A percentile compares a stretch with the other conserved stretches of the same genome.
Evolutionary conservation across 139 green algal genomes (phyloP).

Genomic region (Chlamydomonas urium): DNA sequence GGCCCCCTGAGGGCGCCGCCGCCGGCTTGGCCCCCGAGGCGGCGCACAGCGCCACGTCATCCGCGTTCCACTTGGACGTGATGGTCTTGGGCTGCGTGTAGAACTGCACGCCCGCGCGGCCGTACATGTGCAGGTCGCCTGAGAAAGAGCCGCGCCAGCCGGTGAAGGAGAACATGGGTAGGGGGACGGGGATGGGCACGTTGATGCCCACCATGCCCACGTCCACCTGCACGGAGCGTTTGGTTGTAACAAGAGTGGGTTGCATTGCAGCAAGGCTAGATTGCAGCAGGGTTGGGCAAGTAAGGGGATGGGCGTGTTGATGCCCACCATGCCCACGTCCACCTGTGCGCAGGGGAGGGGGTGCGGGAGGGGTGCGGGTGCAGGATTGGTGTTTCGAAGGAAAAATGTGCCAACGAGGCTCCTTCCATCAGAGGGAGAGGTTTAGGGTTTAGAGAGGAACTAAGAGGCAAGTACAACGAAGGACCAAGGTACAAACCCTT

Average conservation of each 20-base stretch:
- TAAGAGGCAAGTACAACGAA: no score
- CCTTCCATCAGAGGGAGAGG: no score
- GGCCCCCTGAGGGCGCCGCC: neutral
- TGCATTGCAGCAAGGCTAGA: slow-evolving; percentile 13
- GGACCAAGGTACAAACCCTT: no score
- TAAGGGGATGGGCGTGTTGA: slow-evolving; percentile 95
- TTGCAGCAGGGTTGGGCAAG: slow-evolving; percentile 64
- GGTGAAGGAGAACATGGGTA: slow-evolving; percentile 93
- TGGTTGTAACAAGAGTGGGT: neutral
- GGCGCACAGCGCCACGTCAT: slow-evolving; percentile 9
- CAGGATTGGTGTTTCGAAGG: no score
- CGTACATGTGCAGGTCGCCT: slow-evolving; percentile 92
- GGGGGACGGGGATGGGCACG: slow-evolving; percentile 92
- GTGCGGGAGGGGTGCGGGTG: neutral
- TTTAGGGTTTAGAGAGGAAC: no score
- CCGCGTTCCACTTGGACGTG: slow-evolving; percentile 74
- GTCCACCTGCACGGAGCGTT: slow-evolving; percentile 13
- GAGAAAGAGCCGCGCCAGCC: slow-evolving; percentile 87
- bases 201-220: slow-evolving; percentile 97
- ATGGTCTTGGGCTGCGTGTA: slow-evolving; percentile 95
- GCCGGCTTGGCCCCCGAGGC: neutral
- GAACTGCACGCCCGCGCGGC: slow-evolving; percentile 84
- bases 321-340: slow-evolving; percentile 66
- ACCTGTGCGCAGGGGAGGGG: neutral
- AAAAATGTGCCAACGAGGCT: no score